phyloP scores from a whole-genome alignment of 1,139 yeast genomes.

The Scheffersomyces quercinus region DNA sequence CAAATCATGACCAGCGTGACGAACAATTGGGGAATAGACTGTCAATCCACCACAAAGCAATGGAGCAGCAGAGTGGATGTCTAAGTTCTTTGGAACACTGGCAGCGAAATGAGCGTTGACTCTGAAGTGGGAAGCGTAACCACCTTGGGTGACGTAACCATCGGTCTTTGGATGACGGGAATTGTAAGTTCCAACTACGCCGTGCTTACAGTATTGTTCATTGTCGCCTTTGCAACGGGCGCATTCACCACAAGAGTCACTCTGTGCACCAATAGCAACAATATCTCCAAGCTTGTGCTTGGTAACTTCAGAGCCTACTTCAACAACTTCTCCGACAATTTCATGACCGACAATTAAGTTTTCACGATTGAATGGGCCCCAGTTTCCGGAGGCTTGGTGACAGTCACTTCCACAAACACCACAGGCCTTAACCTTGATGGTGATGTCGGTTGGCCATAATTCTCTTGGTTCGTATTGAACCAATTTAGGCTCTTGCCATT shows the following conservation, averaged over 20 bases:
- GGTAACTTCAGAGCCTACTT: conserved; percentile 39
- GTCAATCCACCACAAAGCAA: conserved; percentile 56
- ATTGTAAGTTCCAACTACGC: conserved; percentile 42
- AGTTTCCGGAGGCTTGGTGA: conserved; percentile 42
- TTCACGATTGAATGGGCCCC: conserved; percentile 30
- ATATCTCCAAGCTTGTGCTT: conserved; percentile 41
- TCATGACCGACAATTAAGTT: conserved; percentile 50
- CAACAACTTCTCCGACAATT: conserved; percentile 46
- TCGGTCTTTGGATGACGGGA: conserved; percentile 32
- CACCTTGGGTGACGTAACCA: conserved; percentile 52
- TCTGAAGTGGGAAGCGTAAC: conserved; percentile 52
- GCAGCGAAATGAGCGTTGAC: conserved; percentile 49
- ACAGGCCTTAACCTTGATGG: conserved; percentile 35
- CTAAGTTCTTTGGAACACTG: conserved; percentile 48
- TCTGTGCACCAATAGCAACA: conserved; percentile 55
- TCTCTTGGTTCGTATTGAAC: conserved; percentile 29
- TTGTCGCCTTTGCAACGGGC: conserved; percentile 40
- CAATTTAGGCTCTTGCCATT: conserved; percentile 36
- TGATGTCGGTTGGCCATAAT: conserved; percentile 34
- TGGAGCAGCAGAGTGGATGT: conserved; percentile 47
- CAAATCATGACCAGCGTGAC: conserved; percentile 34
- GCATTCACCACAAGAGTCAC: conserved; percentile 46
- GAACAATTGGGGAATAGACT: conserved; percentile 50
- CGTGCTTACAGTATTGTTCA: conserved; percentile 48
- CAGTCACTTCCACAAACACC: conserved; percentile 46